Percentiles rank a stretch among this genome's conserved stretches.
Conservation (phyloP, 2,329 filamentous ascomycete species). For the Xenosphaeropsis pyriputrescens region DNA sequence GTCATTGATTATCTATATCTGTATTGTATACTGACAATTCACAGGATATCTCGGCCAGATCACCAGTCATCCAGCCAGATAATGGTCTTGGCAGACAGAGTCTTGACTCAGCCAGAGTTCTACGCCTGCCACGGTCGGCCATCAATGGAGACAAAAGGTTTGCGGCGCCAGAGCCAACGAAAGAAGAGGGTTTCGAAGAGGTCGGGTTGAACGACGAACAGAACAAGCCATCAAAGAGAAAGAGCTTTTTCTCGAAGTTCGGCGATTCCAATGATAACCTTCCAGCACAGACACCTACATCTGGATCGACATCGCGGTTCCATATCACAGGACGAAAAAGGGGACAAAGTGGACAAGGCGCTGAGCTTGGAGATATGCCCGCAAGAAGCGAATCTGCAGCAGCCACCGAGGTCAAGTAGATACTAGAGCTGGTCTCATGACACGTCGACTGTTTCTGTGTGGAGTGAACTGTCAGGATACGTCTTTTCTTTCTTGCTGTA, state of each 20-base stretch:
- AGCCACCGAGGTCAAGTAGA: constrained; percentile 7
- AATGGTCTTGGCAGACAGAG: constrained; percentile 53
- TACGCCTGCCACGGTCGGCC: constrained; percentile 46
- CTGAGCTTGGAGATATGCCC: constrained; percentile 53
- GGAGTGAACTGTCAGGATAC: too few relatives aligned
- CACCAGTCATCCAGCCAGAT: constrained; percentile 51
- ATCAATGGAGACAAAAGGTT: constrained; percentile 40
- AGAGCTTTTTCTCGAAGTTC: constrained; percentile 71
- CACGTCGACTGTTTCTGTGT: too few relatives aligned
- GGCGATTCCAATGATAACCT: constrained; percentile 38
- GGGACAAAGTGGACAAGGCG: constrained; percentile 53
- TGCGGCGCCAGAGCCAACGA: constrained; percentile 45
- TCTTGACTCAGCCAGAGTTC: constrained; percentile 59
- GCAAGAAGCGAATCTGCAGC: constrained; percentile 7
- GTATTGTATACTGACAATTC: constrained; percentile 3
- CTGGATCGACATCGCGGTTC: constrained; percentile 39
- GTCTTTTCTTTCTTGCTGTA: too few relatives aligned
- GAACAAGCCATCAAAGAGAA: constrained; percentile 38
- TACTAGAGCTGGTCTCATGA: not conserved
- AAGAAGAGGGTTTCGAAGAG: constrained; percentile 78
- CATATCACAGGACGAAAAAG: constrained; percentile 59
- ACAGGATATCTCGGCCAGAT: constrained; percentile 82
- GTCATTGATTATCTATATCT: constrained; percentile 19
- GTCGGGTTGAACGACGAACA: constrained; percentile 73
- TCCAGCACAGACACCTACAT: constrained; percentile 14